These are phyloP conservation scores for Austroboletus rostrupii DNA, from an alignment of 1,284 basidiomycete species.

Conservation along the genomic window DNA sequence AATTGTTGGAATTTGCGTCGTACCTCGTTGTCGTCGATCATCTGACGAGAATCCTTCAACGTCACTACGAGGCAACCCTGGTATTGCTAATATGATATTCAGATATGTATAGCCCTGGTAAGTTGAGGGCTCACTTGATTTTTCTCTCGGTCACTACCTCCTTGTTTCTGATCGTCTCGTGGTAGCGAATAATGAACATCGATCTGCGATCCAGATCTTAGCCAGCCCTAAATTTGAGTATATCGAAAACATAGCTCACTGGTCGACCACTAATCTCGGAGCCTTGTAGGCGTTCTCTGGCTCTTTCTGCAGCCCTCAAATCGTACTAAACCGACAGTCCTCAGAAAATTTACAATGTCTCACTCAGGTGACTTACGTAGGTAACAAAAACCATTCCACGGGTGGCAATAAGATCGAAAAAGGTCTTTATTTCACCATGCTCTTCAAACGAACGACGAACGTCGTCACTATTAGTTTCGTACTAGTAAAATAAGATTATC, in stretches of 20 bases:
- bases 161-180: slow-evolving; percentile 75
- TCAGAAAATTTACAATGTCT: slow-evolving; percentile 6
- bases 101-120: slow-evolving; percentile 1
- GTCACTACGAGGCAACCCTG: slow-evolving; percentile 84
- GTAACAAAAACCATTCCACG: slow-evolving; percentile 98
- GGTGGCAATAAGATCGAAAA: slow-evolving; percentile 91
- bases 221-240: neutral
- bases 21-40: slow-evolving; percentile 81
- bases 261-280: slow-evolving; percentile 80
- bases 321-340: slow-evolving; percentile 62
- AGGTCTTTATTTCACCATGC: slow-evolving; percentile 93
- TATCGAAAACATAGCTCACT: slow-evolving; percentile 45
- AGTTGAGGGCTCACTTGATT: slow-evolving; percentile 63
- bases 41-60: slow-evolving; percentile 66
- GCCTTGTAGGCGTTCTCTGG: slow-evolving; percentile 83
- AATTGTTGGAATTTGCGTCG: slow-evolving; percentile 80
- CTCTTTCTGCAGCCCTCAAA: slow-evolving; percentile 85
- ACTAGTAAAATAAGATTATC: slow-evolving; percentile 48
- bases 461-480: slow-evolving; percentile 83
- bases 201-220: slow-evolving; percentile 51
- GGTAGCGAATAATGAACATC: slow-evolving; percentile 98
- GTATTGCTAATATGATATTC: slow-evolving; percentile 41
- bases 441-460: slow-evolving; percentile 85
- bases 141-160: slow-evolving; percentile 74
- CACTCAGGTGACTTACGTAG: slow-evolving; percentile 66